A percentile compares a stretch with the other conserved stretches of the same genome.
Evolutionary conservation across 176 grass and related monocot species (phyloP).

Genomic region (Pontederia paniculata): DNA sequence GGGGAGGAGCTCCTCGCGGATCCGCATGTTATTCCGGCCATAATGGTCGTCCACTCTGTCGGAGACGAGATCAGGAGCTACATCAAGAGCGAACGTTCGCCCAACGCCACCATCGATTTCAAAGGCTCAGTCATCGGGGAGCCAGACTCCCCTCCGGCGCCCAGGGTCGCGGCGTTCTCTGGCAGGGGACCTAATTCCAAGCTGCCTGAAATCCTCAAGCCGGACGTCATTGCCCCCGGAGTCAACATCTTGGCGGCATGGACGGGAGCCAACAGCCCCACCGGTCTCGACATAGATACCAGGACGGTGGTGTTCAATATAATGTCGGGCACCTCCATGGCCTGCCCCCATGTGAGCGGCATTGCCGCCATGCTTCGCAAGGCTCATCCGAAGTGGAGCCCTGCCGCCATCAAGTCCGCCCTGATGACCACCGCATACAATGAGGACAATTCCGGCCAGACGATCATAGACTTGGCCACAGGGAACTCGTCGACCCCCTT

Average conservation of each 20-base stretch:
- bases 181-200: conserved; percentile 70
- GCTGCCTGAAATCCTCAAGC: conserved; percentile 64
- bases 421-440: conserved; percentile 91
- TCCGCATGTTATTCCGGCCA: conserved; percentile 67
- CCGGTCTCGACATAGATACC: conserved; percentile 59
- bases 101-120: conserved; percentile 61
- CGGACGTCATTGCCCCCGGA: conserved; percentile 67
- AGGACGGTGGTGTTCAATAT: conserved; percentile 75
- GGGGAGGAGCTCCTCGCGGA: conserved; percentile 87
- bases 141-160: conserved; percentile 46
- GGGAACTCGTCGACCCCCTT: conserved; percentile 54
- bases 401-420: conserved; percentile 63
- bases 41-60: conserved; percentile 53
- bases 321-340: conserved; percentile 82
- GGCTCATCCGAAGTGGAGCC: conserved; percentile 61
- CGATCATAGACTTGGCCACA: conserved; percentile 64
- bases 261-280: conserved; percentile 51
- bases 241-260: conserved; percentile 75
- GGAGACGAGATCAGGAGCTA: conserved; percentile 60
- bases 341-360: conserved; percentile 83
- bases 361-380: conserved; percentile 53
- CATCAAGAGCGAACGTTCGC: conserved; percentile 38
- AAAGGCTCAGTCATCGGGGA: conserved; percentile 51
- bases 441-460: conserved; percentile 36
- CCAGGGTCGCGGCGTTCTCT: conserved; percentile 60